Percentiles rank a stretch among this genome's conserved stretches.
Conservation (phyloP, 805 yeast genomes). For the Cyberlindnera nakhonratchasimensis region DNA sequence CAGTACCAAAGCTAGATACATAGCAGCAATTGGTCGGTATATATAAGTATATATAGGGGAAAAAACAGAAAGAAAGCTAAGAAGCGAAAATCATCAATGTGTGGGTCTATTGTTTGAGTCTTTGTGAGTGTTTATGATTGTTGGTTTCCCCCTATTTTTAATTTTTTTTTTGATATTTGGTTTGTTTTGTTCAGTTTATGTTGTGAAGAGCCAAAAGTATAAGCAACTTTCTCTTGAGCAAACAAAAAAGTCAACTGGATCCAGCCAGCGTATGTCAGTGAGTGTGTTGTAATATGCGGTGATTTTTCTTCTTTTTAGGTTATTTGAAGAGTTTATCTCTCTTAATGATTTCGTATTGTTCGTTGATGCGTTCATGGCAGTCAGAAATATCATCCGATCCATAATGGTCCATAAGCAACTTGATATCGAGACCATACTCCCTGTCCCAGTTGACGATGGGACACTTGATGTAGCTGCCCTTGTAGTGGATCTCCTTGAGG, state of each 20-base stretch:
- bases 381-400: slow-evolving; percentile 6
- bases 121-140: no score
- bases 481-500: slow-evolving; percentile 27
- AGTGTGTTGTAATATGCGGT: neutral
- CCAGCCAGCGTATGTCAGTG: neutral
- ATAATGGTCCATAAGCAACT: slow-evolving; percentile 7
- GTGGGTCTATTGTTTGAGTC: no score
- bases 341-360: slow-evolving; percentile 27
- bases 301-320: no score
- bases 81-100: neutral
- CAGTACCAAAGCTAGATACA: slow-evolving; percentile 3
- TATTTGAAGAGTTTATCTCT: slow-evolving; percentile 23
- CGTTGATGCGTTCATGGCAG: slow-evolving; percentile 22
- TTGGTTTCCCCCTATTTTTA: no score
- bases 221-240: no score
- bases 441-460: slow-evolving; percentile 26
- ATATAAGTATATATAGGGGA: no score
- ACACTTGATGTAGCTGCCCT: slow-evolving; percentile 24
- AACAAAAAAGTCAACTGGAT: no score
- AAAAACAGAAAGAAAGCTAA: neutral
- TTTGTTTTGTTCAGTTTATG: no score
- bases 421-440: slow-evolving; percentile 24
- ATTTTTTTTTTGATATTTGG: no score
- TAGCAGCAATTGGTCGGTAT: slow-evolving; percentile 6
- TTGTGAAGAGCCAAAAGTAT: no score